Percentiles rank a stretch among this genome's conserved stretches.
phyloP scores from a whole-genome alignment of 2,329 filamentous ascomycete genomes.

The Tolypocladium sp. region DNA sequence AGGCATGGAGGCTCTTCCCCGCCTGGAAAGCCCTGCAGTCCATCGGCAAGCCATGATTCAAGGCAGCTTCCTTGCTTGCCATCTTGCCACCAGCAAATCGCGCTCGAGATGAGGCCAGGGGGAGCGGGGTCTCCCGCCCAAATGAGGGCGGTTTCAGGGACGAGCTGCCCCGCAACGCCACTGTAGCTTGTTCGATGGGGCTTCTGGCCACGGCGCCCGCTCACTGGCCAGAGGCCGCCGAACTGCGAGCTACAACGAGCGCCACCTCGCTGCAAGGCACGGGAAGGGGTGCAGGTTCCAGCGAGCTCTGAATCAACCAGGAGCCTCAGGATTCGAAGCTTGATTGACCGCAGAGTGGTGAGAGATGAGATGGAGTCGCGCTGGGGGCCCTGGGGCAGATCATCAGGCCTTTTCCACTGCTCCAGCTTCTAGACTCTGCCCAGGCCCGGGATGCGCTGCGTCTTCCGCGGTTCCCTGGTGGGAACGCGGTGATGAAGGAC shows the following conservation, averaged over 20 bases:
- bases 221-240: not conserved
- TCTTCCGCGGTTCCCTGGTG: not conserved
- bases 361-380: not conserved
- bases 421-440: not conserved
- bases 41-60: not conserved
- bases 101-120: not conserved
- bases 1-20: no score
- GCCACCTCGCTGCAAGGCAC: not conserved
- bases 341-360: not conserved
- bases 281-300: not conserved
- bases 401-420: not conserved
- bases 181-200: constrained; percentile 3
- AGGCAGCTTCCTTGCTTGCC: not conserved
- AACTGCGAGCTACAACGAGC: not conserved
- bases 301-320: not conserved
- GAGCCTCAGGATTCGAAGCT: not conserved
- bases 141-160: constrained; percentile 7
- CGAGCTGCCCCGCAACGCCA: constrained; percentile 1
- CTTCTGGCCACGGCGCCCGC: not conserved
- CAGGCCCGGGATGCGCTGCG: not conserved
- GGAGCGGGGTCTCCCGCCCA: not conserved
- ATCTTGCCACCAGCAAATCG: not conserved
- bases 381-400: not conserved
- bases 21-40: no score
- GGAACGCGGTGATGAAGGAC: not conserved